Evolutionary conservation across 495 filamentous ascomycete genomes (phyloP).

Genomic region (Emericellopsis terricola): DNA sequence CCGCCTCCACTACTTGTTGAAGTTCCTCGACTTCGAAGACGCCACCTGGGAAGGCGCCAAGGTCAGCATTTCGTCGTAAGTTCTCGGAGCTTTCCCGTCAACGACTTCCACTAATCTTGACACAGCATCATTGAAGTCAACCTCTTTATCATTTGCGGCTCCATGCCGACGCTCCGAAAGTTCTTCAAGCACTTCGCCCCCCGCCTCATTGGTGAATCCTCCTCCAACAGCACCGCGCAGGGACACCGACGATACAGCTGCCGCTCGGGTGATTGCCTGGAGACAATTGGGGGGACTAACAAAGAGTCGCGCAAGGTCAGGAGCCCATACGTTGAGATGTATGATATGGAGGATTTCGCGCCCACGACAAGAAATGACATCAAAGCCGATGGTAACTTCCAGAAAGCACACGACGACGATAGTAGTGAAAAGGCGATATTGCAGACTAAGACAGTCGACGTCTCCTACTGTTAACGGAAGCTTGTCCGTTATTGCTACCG

Average conservation of each 20-base stretch:
- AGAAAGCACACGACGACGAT: not conserved
- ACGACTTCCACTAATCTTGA: not conserved
- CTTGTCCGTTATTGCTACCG: no score
- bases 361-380: not conserved
- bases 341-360: not conserved
- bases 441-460: not conserved
- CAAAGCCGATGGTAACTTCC: not conserved
- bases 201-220: not conserved
- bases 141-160: not conserved
- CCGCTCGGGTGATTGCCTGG: not conserved
- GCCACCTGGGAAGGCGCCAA: not conserved
- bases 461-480: no score
- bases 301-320: not conserved
- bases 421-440: not conserved
- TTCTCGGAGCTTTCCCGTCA: not conserved
- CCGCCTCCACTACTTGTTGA: slow-evolving; percentile 3
- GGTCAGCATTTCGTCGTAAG: not conserved
- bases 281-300: not conserved
- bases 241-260: not conserved
- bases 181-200: not conserved
- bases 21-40: not conserved
- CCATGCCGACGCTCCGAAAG: not conserved
- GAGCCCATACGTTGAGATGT: not conserved
- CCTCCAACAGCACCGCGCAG: not conserved
- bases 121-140: not conserved